Evolutionary conservation across 805 yeast species (phyloP).

Genomic region (Candida michaelii): DNA sequence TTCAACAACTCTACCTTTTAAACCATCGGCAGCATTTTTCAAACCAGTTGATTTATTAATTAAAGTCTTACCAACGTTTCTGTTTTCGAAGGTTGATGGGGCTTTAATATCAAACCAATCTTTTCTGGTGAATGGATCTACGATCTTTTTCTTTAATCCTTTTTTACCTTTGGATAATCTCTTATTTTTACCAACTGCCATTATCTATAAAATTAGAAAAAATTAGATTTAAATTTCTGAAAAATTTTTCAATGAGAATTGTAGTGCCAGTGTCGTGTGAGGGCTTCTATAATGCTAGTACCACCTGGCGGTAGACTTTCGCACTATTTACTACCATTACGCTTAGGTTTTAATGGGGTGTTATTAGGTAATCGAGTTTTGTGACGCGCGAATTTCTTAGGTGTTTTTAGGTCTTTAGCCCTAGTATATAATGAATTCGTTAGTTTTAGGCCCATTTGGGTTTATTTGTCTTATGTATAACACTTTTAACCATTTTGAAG

Average conservation of each 20-base stretch:
- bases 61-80: conserved; percentile 97
- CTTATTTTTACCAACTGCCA: conserved; percentile 60
- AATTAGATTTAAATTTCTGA: conserved; percentile 2
- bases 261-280: conserved; percentile 7
- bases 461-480: too few species aligned
- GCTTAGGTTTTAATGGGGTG: neutral
- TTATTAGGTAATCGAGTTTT: neutral
- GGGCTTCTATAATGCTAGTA: neutral
- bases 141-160: conserved; percentile 98
- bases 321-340: conserved; percentile 5
- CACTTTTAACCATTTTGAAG: too few species aligned
- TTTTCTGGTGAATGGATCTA: conserved; percentile 99
- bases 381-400: conserved; percentile 1
- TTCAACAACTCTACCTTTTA: conserved; percentile 97
- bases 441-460: too few species aligned
- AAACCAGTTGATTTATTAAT: conserved; percentile 98
- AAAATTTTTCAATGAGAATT: conserved; percentile 20
- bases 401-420: conserved; percentile 2
- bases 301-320: conserved; percentile 8
- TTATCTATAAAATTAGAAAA: conserved; percentile 15
- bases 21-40: conserved; percentile 96
- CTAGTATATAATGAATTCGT: neutral
- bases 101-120: conserved; percentile 99
- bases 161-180: conserved; percentile 89
- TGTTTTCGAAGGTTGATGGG: conserved; percentile 97